phyloP scores from a whole-genome alignment of 495 filamentous ascomycete species.

The Xylaria venustula region DNA sequence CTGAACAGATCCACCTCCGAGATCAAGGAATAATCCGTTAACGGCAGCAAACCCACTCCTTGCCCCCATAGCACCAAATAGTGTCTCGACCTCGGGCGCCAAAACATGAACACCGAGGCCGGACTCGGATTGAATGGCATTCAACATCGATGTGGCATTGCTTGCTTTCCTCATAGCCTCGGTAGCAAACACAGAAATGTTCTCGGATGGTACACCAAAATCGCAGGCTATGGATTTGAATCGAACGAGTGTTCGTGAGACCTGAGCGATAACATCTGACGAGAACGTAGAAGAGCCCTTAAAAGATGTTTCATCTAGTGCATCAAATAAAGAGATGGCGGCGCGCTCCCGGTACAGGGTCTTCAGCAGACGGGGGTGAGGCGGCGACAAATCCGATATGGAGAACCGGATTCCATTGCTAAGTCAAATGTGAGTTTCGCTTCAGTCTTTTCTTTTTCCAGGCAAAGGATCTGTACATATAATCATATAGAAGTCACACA shows the following conservation, averaged over 20 bases:
- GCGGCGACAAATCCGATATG: constrained; percentile 73
- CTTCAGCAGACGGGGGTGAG: constrained; percentile 67
- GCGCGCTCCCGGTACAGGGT: constrained; percentile 76
- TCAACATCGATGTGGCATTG: constrained; percentile 68
- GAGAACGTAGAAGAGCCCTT: constrained; percentile 59
- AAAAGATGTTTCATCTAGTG: constrained; percentile 52
- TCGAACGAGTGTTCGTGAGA: constrained; percentile 62
- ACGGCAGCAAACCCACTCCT: constrained; percentile 66
- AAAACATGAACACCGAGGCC: constrained; percentile 70
- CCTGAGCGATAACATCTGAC: constrained; percentile 56
- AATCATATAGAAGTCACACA: constrained; percentile 32
- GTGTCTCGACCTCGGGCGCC: constrained; percentile 75
- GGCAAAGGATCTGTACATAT: not conserved
- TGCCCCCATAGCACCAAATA: constrained; percentile 80
- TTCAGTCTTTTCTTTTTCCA: constrained; percentile 11
- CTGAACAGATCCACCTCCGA: constrained; percentile 89
- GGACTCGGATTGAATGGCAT: constrained; percentile 57
- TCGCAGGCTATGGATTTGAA: constrained; percentile 74
- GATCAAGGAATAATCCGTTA: constrained; percentile 75
- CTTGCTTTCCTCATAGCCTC: constrained; percentile 82
- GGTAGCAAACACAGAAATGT: constrained; percentile 78
- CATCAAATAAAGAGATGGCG: constrained; percentile 88
- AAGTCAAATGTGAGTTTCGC: not conserved
- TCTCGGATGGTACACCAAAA: constrained; percentile 59
- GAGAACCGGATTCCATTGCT: constrained; percentile 97